Evolutionary conservation across 495 filamentous ascomycete species (phyloP).

Genomic region (Daldinia decipiens): DNA sequence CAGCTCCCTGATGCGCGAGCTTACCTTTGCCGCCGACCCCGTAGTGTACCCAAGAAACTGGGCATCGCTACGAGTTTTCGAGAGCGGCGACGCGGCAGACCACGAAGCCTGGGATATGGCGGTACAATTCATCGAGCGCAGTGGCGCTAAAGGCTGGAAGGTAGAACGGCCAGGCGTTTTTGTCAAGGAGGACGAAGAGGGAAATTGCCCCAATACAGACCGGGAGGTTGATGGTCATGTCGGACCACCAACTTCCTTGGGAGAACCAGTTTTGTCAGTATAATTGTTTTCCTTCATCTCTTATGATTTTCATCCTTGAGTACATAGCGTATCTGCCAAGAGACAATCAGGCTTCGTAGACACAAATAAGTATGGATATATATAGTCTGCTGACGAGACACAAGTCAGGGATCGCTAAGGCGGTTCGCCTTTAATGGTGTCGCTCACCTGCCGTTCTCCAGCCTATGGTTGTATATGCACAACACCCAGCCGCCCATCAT

Average conservation of each 20-base stretch:
- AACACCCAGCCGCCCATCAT: not conserved
- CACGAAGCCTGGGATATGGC: slow-evolving; percentile 58
- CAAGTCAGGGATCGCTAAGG: slow-evolving; percentile 32
- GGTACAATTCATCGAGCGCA: slow-evolving; percentile 51
- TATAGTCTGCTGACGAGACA: slow-evolving; percentile 19
- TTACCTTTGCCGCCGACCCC: slow-evolving; percentile 30
- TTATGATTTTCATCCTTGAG: not conserved
- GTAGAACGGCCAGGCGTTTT: slow-evolving; percentile 55
- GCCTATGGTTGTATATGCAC: slow-evolving; percentile 31
- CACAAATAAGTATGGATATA: not conserved
- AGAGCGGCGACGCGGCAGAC: slow-evolving; percentile 56
- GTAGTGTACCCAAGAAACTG: slow-evolving; percentile 46
- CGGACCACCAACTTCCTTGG: not conserved
- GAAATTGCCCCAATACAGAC: slow-evolving; percentile 5
- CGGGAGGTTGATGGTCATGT: slow-evolving; percentile 37
- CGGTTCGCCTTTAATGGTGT: slow-evolving; percentile 37
- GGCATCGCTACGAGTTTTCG: slow-evolving; percentile 53
- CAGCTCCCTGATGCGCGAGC: slow-evolving; percentile 51
- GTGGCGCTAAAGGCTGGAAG: slow-evolving; percentile 48
- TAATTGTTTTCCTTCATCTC: not conserved
- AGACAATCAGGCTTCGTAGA: not conserved
- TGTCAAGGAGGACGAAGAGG: slow-evolving; percentile 37
- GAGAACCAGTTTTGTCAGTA: slow-evolving; percentile 22
- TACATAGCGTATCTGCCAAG: not conserved
- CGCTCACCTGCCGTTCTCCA: slow-evolving; percentile 27